Percentiles rank a stretch among this genome's conserved stretches.
These are phyloP conservation scores for Gossypium sturtianum DNA, from an alignment of 345 rosid species.

Conservation along the genomic window DNA sequence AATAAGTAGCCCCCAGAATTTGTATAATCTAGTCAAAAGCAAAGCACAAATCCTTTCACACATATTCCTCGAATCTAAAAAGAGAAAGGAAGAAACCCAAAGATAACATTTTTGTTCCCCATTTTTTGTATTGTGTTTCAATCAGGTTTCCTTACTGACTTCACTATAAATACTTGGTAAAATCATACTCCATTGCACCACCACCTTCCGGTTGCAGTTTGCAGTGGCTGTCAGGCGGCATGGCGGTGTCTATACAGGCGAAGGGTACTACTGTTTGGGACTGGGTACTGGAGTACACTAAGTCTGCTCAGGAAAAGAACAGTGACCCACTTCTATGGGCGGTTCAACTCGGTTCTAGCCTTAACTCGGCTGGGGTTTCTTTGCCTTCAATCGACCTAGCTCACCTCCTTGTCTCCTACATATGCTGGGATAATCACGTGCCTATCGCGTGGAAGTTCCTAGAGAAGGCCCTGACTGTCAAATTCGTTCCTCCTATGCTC, in stretches of 20 bases:
- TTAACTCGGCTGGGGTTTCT: constrained; percentile 50
- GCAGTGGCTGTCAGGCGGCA: background rate
- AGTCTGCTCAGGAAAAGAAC: constrained; percentile 60
- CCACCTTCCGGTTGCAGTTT: background rate
- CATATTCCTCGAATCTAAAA: background rate
- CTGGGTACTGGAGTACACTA: constrained; percentile 51
- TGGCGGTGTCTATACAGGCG: constrained; percentile 36
- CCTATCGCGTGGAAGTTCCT: constrained; percentile 92
- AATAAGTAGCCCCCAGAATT: background rate
- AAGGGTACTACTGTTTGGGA: constrained; percentile 45
- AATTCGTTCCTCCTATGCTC: constrained; percentile 63
- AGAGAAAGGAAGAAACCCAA: background rate
- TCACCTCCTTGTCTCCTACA: constrained; percentile 70
- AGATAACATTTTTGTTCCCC: background rate
- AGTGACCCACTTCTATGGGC: constrained; percentile 72
- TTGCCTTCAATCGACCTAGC: constrained; percentile 76
- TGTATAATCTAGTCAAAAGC: background rate
- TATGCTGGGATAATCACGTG: constrained; percentile 83
- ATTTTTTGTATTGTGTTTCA: too few relatives aligned
- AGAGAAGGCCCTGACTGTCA: constrained; percentile 65
- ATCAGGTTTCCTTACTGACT: background rate
- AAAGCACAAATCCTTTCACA: background rate
- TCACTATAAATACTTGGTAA: background rate
- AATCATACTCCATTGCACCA: background rate
- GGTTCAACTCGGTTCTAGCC: constrained; percentile 48